Base-by-base conservation (phyloP, 2,329 filamentous ascomycete species). In the Cladosporium sp. region DNA sequence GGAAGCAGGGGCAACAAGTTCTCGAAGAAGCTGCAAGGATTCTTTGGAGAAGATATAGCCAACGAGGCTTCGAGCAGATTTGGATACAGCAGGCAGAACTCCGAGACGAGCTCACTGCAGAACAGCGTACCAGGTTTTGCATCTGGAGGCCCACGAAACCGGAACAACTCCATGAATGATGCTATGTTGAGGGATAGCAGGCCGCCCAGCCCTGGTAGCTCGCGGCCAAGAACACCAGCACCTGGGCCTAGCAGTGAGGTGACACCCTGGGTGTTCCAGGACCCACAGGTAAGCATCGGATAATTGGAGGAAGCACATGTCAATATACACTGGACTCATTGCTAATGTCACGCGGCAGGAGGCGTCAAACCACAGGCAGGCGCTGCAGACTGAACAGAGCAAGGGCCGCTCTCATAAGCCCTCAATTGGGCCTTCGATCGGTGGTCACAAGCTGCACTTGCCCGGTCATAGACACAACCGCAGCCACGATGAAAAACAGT, bases 211-310 rank as follows among this genome's bases (percentile, higher is more conserved):
- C 91, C 91, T 39, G 82, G 83, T 53, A 85, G 84, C 32, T 91
- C 89, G 25, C 82, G 90, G 64, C 90, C 92, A 48, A 83, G 88
- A 65, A 96, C 90, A n/a, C 91, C 92, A 32, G 61, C 48, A 17
- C 65, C 65, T 5, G 64, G 62, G 34, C 69, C 70, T n/a, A 69
- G 66, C 40, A 94, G 90, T 68, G 93, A 97, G 74, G 91, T 99
- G 58, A 94, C 96, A 37, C 94, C 94, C n/a, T 99, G 96, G 81
- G 82, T 96, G 61, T 97, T 94, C 71, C 94, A 97, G 74, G 68
- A 72, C 63, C 50, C 63, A 24, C 61, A 67, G 63, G 69, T 70
- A 65, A 57, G 65, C 17, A 19, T 44, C 17, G 6, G 36, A 35
- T 25, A 2, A n/a, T 15, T 39, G 19, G 28, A 35, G 19, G 3